These are phyloP conservation scores for Cardiospermum halicacabum DNA, from an alignment of 345 rosid genomes.

Conservation along the genomic window DNA sequence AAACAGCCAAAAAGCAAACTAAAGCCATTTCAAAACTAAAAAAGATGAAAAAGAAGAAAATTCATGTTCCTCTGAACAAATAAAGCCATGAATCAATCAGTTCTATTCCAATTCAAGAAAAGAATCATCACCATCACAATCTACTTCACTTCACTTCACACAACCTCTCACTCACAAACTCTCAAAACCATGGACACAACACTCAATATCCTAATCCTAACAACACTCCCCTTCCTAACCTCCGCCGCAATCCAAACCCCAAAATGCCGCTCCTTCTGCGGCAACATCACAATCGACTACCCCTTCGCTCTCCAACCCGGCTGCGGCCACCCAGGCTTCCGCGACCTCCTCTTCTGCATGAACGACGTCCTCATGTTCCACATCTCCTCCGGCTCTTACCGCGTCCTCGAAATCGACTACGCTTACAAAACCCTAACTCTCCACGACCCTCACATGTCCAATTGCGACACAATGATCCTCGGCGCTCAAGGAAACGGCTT, in stretches of 20 bases:
- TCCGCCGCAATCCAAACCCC: constrained; percentile 14
- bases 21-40: constrained; percentile 12
- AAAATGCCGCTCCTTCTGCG: constrained; percentile 71
- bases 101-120: constrained; percentile 32
- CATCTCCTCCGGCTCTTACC: constrained; percentile 78
- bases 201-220: constrained; percentile 8
- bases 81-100: constrained; percentile 16
- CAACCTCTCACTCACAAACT: neutral
- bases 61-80: neutral
- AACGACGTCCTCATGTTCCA: constrained; percentile 84
- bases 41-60: constrained; percentile 6
- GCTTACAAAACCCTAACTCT: constrained; percentile 69
- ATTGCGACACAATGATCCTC: constrained; percentile 56
- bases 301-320: constrained; percentile 70
- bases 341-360: constrained; percentile 79
- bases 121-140: constrained; percentile 29
- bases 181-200: constrained; percentile 19
- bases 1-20: constrained; percentile 18
- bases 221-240: constrained; percentile 7
- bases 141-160: neutral
- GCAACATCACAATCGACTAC: constrained; percentile 75
- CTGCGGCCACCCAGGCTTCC: constrained; percentile 87
- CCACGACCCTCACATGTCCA: constrained; percentile 85
- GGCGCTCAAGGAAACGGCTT: constrained; percentile 85
- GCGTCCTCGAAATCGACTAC: constrained; percentile 74